Percentiles rank a stretch among this genome's conserved stretches.
Evolutionary conservation across 257 asterid species (phyloP).

Genomic region (Petunia axillaris): DNA sequence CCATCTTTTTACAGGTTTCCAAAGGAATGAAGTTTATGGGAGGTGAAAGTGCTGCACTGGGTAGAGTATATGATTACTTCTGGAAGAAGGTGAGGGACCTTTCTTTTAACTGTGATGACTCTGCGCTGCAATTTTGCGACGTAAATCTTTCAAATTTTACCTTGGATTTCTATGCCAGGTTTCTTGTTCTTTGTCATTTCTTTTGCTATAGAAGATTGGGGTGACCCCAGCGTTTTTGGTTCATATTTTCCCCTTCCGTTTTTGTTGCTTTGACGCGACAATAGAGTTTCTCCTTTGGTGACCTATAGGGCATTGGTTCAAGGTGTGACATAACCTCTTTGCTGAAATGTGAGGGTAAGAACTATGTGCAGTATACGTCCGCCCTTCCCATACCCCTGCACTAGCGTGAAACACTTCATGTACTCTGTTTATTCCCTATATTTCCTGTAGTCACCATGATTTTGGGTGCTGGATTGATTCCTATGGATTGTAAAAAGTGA

Average conservation of each 20-base stretch:
- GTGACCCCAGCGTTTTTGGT: not conserved
- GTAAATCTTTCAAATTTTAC: not conserved
- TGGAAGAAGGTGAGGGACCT: slow-evolving; percentile 76
- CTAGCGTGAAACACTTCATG: not conserved
- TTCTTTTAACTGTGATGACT: not conserved
- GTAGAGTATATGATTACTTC: slow-evolving; percentile 84
- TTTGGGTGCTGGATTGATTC: not conserved
- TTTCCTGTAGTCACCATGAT: not conserved
- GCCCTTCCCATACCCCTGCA: not conserved
- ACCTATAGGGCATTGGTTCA: not conserved
- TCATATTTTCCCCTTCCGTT: not conserved
- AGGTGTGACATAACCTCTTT: not conserved
- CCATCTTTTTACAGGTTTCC: slow-evolving; percentile 52
- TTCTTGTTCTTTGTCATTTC: slow-evolving; percentile 10
- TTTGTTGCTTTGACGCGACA: not conserved
- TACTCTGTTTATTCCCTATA: not conserved
- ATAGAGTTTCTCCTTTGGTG: not conserved
- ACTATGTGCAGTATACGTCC: not conserved
- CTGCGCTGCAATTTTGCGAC: not conserved
- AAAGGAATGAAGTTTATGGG: slow-evolving; percentile 87
- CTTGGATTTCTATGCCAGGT: not conserved
- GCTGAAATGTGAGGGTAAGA: not conserved
- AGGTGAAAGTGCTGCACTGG: slow-evolving; percentile 88
- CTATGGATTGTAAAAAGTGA: not conserved
- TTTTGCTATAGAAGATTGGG: not conserved